Percentiles rank a stretch among this genome's conserved stretches.
phyloP scores from a whole-genome alignment of 2,329 filamentous ascomycete species.

The Cladosporium austrohemisphaericum region DNA sequence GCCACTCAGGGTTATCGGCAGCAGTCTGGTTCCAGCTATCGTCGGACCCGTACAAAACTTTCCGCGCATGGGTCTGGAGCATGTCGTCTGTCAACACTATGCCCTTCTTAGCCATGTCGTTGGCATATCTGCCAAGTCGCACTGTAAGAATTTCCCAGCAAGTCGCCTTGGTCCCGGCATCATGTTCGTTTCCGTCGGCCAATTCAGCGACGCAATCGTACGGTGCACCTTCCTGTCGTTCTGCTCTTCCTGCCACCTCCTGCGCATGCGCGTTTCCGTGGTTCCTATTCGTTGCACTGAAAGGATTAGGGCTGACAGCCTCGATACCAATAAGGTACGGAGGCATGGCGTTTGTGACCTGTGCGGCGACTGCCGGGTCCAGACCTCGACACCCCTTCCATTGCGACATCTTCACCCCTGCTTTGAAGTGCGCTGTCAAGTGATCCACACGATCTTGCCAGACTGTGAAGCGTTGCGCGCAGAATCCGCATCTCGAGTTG shows the following conservation, averaged over 20 bases:
- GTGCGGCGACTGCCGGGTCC: constrained; percentile 44
- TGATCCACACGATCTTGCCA: constrained; percentile 54
- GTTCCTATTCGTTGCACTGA: constrained; percentile 39
- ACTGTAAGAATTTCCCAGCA: constrained; percentile 51
- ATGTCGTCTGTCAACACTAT: constrained; percentile 47
- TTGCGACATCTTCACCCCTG: constrained; percentile 50
- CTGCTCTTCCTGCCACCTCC: not conserved
- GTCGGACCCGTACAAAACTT: constrained; percentile 47
- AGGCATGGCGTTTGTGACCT: constrained; percentile 51
- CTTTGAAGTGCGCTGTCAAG: constrained; percentile 53
- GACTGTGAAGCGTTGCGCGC: constrained; percentile 42
- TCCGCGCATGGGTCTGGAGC: constrained; percentile 47
- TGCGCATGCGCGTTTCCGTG: constrained; percentile 22
- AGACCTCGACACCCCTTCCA: constrained; percentile 56
- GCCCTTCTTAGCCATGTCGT: constrained; percentile 36
- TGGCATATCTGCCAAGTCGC: constrained; percentile 43
- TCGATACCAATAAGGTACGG: constrained; percentile 51
- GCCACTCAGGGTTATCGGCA: constrained; percentile 44
- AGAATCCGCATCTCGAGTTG: constrained; percentile 55
- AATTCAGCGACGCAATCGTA: not conserved
- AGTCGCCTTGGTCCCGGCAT: constrained; percentile 29
- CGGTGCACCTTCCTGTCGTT: constrained; percentile 12
- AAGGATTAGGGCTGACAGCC: constrained; percentile 43
- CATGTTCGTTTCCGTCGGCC: not conserved
- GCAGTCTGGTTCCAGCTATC: constrained; percentile 45